Evolutionary conservation across 2,329 filamentous ascomycete genomes (phyloP).

Genomic region (Aspergillus proliferans): DNA sequence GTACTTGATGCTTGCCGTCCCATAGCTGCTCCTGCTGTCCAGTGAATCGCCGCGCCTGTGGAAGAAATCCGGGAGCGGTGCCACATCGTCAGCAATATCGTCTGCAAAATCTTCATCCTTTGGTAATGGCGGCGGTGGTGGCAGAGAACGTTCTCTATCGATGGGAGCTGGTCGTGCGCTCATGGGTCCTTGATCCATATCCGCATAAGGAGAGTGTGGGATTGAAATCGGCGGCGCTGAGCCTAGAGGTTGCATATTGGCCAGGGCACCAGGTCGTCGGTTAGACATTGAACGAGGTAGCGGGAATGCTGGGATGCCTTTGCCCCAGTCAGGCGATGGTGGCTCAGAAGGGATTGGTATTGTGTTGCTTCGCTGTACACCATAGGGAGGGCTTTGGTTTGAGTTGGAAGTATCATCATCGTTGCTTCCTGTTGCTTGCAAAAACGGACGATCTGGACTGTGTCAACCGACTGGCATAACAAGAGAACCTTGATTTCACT

Average conservation of each 20-base stretch:
- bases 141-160: neutral
- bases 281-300: slow-evolving; percentile 28
- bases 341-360: slow-evolving; percentile 28
- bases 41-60: slow-evolving; percentile 23
- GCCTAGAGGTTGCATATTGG: slow-evolving; percentile 12
- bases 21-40: slow-evolving; percentile 35
- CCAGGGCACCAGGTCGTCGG: slow-evolving; percentile 16
- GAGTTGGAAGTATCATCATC: neutral
- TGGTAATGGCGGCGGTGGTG: slow-evolving; percentile 3
- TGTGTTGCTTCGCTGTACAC: neutral
- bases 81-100: neutral
- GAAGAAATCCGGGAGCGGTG: neutral
- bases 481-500: slow-evolving; percentile 21
- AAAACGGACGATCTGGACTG: slow-evolving; percentile 33
- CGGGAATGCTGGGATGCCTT: slow-evolving; percentile 46
- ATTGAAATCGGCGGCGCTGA: slow-evolving; percentile 16
- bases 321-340: slow-evolving; percentile 38
- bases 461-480: slow-evolving; percentile 1
- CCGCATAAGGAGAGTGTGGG: slow-evolving; percentile 5
- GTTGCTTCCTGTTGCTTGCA: slow-evolving; percentile 49
- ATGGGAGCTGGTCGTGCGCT: neutral
- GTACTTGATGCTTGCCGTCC: slow-evolving; percentile 35
- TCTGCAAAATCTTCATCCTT: neutral
- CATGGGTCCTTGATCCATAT: neutral
- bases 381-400: neutral